phyloP scores from a whole-genome alignment of 306 rosid genomes.

The Rubus idaeus region DNA sequence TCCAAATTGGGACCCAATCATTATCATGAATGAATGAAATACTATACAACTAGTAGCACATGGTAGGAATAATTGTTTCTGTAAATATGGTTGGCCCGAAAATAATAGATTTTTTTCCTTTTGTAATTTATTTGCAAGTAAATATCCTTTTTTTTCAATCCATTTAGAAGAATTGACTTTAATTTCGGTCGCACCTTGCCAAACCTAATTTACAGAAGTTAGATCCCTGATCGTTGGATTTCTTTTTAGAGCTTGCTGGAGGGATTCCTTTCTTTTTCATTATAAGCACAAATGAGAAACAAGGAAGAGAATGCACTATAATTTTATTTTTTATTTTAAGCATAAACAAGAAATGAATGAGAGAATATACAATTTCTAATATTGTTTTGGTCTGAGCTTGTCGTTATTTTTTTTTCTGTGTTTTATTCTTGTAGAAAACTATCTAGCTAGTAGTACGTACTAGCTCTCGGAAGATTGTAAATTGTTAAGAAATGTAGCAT shows the following conservation, averaged over 20 bases:
- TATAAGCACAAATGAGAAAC: too few species aligned
- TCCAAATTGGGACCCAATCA: neutral
- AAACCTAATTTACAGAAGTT: too few species aligned
- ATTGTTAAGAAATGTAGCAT: neutral
- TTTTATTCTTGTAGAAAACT: neutral
- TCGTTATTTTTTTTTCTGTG: neutral
- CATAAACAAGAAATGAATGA: neutral
- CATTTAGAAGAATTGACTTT: too few species aligned
- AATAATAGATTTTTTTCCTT: neutral
- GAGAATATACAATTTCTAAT: neutral
- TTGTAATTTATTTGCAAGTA: too few species aligned
- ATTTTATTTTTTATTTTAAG: neutral
- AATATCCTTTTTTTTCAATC: too few species aligned
- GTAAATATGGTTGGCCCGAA: neutral
- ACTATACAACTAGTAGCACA: neutral
- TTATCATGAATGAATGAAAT: neutral
- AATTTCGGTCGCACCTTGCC: too few species aligned
- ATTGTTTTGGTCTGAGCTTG: neutral
- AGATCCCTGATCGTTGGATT: too few species aligned
- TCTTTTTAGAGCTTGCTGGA: too few species aligned
- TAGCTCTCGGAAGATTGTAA: neutral
- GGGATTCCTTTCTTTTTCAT: too few species aligned
- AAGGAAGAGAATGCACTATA: too few species aligned
- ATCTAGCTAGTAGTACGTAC: neutral
- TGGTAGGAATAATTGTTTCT: slow-evolving; percentile 2